These are phyloP conservation scores for Kockovaella imperatae DNA, from an alignment of 768 basidiomycete genomes.

Conservation along the genomic window DNA sequence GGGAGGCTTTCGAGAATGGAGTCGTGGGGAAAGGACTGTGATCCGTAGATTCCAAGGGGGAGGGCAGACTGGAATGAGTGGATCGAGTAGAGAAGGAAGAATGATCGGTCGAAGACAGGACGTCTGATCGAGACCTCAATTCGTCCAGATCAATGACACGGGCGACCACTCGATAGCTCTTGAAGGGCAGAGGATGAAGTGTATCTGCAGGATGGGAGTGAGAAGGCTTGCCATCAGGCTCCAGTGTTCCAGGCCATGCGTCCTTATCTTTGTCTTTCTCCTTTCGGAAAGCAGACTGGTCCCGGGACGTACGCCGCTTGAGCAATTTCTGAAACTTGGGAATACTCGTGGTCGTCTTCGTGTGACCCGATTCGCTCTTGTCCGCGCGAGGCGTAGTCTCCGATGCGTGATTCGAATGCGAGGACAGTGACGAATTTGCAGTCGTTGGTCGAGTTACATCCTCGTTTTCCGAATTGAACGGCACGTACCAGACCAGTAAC, in stretches of 20 bases:
- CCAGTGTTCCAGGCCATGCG: neutral
- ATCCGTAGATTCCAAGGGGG: too few relatives aligned
- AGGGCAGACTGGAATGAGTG: too few relatives aligned
- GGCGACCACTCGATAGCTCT: slow-evolving; percentile 65
- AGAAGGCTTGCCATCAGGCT: neutral
- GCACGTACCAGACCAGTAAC: slow-evolving; percentile 72
- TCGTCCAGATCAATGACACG: slow-evolving; percentile 66
- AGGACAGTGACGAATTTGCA: slow-evolving; percentile 13
- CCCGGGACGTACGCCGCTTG: slow-evolving; percentile 28
- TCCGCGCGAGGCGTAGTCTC: neutral
- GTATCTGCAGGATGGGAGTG: neutral
- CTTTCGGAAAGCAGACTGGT: slow-evolving; percentile 9
- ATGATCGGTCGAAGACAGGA: slow-evolving; percentile 1
- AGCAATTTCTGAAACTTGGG: slow-evolving; percentile 39
- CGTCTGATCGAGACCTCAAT: slow-evolving; percentile 47
- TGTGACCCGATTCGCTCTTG: too few relatives aligned
- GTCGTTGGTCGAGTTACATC: slow-evolving; percentile 22
- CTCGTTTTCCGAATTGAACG: slow-evolving; percentile 45
- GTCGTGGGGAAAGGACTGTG: too few relatives aligned
- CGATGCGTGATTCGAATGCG: neutral
- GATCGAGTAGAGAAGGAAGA: too few relatives aligned
- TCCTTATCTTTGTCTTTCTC: neutral
- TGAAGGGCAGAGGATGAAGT: slow-evolving; percentile 45
- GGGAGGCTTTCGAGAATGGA: too few relatives aligned
- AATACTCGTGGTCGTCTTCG: too few relatives aligned